These are phyloP conservation scores for Thelonectria discophora DNA, from an alignment of 2,329 filamentous ascomycete species.

Conservation along the genomic window DNA sequence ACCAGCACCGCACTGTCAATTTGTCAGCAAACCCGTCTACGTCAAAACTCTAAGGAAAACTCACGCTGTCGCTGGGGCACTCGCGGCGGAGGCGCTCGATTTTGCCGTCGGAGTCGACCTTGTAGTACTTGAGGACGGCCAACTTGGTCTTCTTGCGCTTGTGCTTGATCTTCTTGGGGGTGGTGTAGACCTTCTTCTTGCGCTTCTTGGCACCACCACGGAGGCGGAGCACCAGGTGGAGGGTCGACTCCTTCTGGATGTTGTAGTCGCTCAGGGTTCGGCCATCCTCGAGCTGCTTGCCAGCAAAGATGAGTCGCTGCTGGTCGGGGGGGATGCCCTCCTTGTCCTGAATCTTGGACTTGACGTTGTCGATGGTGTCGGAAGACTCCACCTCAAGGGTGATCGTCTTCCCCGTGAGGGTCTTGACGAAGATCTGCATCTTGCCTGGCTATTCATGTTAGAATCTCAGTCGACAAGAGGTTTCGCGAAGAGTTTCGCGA, in stretches of 20 bases:
- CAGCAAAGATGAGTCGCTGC: constrained; percentile 99
- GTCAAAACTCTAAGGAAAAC: constrained; percentile 47
- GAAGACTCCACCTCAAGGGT: constrained; percentile 99
- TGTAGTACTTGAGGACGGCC: constrained; percentile 99
- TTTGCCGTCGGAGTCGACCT: constrained; percentile 99
- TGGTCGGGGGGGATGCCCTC: constrained; percentile 99
- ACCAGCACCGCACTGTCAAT: constrained; percentile 90
- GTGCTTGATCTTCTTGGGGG: constrained; percentile 99
- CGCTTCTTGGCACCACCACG: constrained; percentile 99
- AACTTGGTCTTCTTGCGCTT: constrained; percentile 99
- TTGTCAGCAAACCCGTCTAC: constrained; percentile 45
- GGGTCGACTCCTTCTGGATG: constrained; percentile 99
- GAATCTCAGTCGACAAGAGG: constrained; percentile 40
- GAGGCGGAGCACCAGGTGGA: constrained; percentile 96
- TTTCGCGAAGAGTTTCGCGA: constrained; percentile 8
- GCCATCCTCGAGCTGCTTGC: constrained; percentile 99
- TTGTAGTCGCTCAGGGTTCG: constrained; percentile 99
- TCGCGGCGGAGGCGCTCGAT: constrained; percentile 99
- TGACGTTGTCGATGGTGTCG: constrained; percentile 99
- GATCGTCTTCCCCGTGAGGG: constrained; percentile 99
- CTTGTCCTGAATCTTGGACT: constrained; percentile 99
- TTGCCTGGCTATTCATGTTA: constrained; percentile 64
- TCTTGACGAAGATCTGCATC: constrained; percentile 83
- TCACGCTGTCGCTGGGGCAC: constrained; percentile 90
- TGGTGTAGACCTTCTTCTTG: constrained; percentile 99